Conservation (phyloP, 768 basidiomycete species). For the Calocybe indica region DNA sequence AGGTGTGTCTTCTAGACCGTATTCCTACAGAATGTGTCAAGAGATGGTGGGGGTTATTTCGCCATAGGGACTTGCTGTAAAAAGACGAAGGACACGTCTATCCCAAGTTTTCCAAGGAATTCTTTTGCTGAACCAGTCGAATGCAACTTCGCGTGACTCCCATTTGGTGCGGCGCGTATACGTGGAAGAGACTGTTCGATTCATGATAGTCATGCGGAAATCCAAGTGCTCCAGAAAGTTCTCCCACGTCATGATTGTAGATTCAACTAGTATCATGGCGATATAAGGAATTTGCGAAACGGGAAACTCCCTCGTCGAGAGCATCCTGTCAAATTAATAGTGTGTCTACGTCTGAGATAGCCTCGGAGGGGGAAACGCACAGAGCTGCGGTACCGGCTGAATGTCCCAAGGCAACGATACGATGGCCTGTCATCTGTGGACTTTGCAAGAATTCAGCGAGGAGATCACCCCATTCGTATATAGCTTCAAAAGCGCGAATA, state of each 20-base stretch:
- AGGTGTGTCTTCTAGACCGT: constrained; percentile 26
- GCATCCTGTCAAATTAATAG: constrained; percentile 20
- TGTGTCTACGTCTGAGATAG: not conserved
- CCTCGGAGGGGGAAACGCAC: constrained; percentile 17
- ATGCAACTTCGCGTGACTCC: constrained; percentile 34
- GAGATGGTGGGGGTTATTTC: not conserved
- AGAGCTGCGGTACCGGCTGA: constrained; percentile 37
- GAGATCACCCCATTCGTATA: constrained; percentile 31
- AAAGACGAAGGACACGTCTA: constrained; percentile 27
- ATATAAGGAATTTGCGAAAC: constrained; percentile 20
- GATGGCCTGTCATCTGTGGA: constrained; percentile 24
- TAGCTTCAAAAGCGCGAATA: constrained; percentile 15
- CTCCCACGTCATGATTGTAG: constrained; percentile 33
- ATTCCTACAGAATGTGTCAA: constrained; percentile 17
- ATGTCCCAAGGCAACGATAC: constrained; percentile 34
- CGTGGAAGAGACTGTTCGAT: constrained; percentile 30
- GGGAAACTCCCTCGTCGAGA: constrained; percentile 28
- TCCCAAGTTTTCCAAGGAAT: constrained; percentile 45
- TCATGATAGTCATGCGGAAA: constrained; percentile 30
- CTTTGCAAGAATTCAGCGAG: constrained; percentile 27
- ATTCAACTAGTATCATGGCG: constrained; percentile 39
- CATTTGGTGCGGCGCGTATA: constrained; percentile 32
- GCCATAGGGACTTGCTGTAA: constrained; percentile 24
- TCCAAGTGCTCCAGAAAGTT: constrained; percentile 29
- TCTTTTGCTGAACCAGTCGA: constrained; percentile 33